Percentiles rank a stretch among this genome's conserved stretches.
Conservation (phyloP, 2,329 filamentous ascomycete genomes). For the Phoma sp. region DNA sequence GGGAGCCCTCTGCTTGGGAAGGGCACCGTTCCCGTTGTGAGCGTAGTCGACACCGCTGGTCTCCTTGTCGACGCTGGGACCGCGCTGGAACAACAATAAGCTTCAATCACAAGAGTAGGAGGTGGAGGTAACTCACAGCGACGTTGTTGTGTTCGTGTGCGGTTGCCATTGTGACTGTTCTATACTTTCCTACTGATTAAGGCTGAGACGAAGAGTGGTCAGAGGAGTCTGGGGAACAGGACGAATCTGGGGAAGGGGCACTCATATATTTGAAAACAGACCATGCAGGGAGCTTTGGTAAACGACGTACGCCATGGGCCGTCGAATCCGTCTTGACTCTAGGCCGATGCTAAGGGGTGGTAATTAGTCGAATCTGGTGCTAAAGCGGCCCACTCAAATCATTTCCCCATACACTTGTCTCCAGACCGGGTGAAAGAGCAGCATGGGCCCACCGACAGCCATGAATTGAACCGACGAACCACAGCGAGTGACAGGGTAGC, state of each 20-base stretch:
- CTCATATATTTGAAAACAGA: slow-evolving; percentile 42
- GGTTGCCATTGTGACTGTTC: slow-evolving; percentile 49
- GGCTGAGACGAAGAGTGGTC: slow-evolving; percentile 4
- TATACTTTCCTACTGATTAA: slow-evolving; percentile 1
- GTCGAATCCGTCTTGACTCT: slow-evolving; percentile 27
- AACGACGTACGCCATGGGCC: slow-evolving; percentile 43
- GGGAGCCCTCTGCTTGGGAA: slow-evolving; percentile 51
- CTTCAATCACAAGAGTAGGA: neutral
- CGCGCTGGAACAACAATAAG: slow-evolving; percentile 28
- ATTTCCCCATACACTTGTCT: slow-evolving; percentile 36
- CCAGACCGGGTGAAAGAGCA: slow-evolving; percentile 45
- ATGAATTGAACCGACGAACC: slow-evolving; percentile 36
- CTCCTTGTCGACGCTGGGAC: slow-evolving; percentile 36
- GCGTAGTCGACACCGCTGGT: slow-evolving; percentile 50
- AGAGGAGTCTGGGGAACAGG: slow-evolving; percentile 34
- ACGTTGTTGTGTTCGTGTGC: slow-evolving; percentile 46
- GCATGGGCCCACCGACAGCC: slow-evolving; percentile 30
- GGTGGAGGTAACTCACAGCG: slow-evolving; percentile 32
- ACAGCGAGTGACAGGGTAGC: slow-evolving; percentile 30
- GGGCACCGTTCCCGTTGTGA: slow-evolving; percentile 34
- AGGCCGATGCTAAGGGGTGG: slow-evolving; percentile 29
- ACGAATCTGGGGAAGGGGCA: slow-evolving; percentile 38
- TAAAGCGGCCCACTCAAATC: slow-evolving; percentile 38
- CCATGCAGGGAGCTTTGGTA: slow-evolving; percentile 32
- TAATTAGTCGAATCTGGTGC: slow-evolving; percentile 41